Conservation (phyloP, 805 yeast genomes). For the Sugiyamaella smithiae region DNA sequence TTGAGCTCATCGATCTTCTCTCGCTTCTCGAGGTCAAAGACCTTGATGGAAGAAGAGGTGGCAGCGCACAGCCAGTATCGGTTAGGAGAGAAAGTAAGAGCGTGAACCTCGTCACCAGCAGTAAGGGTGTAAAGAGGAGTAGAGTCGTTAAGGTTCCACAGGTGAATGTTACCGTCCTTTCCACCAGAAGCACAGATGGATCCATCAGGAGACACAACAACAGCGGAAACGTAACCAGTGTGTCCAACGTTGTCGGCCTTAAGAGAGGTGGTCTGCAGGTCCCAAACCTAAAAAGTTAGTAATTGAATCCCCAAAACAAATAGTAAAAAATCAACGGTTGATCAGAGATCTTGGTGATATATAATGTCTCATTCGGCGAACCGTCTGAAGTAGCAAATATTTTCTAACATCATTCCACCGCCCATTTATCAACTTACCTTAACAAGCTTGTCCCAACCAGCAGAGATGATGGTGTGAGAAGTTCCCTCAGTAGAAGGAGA, state of each 20-base stretch:
- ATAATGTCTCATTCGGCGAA: conserved; percentile 89
- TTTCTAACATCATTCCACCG: conserved; percentile 64
- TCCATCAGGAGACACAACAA: conserved; percentile 99
- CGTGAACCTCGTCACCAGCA: conserved; percentile 95
- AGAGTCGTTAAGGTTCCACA: conserved; percentile 93
- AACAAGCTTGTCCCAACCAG: conserved; percentile 98
- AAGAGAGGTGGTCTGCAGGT: conserved; percentile 75
- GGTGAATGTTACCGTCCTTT: conserved; percentile 97
- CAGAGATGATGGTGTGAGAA: conserved; percentile 80
- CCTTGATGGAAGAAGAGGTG: conserved; percentile 95
- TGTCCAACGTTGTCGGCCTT: conserved; percentile 98
- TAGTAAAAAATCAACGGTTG: conserved; percentile 9
- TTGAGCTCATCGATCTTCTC: conserved; percentile 92
- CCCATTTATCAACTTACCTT: conserved; percentile 74
- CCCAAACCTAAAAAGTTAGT: conserved; percentile 74
- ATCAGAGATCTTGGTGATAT: conserved; percentile 99
- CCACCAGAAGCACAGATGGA: conserved; percentile 99
- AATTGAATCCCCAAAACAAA: neutral
- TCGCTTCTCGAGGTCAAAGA: conserved; percentile 96
- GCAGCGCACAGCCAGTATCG: conserved; percentile 99
- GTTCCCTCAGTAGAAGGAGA: conserved; percentile 65
- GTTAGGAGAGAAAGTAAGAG: conserved; percentile 99
- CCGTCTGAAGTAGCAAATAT: conserved; percentile 99
- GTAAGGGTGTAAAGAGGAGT: conserved; percentile 86
- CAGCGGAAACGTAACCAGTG: conserved; percentile 97